Evolutionary conservation across 2,329 filamentous ascomycete species (phyloP).

Genomic region (Fusarium pseudograminearum): DNA sequence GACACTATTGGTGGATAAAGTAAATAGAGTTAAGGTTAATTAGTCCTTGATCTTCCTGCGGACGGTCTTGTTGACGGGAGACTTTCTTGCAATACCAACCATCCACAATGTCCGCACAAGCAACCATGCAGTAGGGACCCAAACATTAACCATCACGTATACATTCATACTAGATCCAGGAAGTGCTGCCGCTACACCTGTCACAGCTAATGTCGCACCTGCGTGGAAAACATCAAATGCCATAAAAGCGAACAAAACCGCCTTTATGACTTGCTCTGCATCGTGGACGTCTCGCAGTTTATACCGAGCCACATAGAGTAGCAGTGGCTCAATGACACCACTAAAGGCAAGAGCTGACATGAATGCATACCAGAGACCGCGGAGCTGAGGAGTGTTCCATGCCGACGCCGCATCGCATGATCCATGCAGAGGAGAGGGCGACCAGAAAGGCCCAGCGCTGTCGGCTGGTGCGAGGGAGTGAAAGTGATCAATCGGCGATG

Average conservation of each 20-base stretch:
- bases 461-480: neutral
- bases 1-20: too few relatives aligned
- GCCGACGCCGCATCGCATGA: neutral
- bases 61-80: neutral
- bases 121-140: neutral
- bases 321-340: neutral
- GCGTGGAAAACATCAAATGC: neutral
- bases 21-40: too few relatives aligned
- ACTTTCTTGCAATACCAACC: neutral
- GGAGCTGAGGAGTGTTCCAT: conserved; percentile 5
- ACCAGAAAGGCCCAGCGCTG: neutral
- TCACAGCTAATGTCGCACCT: neutral
- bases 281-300: neutral
- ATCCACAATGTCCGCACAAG: neutral
- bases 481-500: neutral
- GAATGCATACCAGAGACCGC: neutral
- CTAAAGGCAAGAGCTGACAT: neutral
- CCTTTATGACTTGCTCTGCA: neutral
- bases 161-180: neutral
- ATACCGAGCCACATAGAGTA: neutral
- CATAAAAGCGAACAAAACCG: neutral
- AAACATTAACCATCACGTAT: neutral
- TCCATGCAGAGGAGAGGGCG: neutral
- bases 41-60: accelerated
- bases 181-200: neutral